phyloP scores from a whole-genome alignment of 1,284 basidiomycete species.

The Coriolopsis trogii region DNA sequence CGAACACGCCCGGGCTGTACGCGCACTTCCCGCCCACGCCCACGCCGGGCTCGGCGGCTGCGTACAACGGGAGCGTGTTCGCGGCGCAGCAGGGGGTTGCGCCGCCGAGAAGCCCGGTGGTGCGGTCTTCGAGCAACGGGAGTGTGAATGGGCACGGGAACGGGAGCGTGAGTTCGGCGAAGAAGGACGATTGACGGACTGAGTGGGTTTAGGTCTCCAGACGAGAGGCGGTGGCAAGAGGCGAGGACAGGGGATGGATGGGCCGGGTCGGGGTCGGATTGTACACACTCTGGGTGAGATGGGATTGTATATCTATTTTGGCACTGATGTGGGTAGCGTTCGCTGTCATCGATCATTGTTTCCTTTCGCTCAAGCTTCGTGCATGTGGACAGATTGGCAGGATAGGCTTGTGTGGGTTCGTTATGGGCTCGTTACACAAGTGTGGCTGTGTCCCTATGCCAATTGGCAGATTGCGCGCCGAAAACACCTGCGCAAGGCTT shows the following conservation, averaged over 20 bases:
- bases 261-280: not conserved
- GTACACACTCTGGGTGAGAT: no score
- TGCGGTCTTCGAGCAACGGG: constrained; percentile 23
- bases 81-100: constrained; percentile 29
- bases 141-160: constrained; percentile 6
- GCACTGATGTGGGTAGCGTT: not conserved
- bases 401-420: no score
- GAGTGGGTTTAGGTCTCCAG: not conserved
- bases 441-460: no score
- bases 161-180: constrained; percentile 24
- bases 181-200: constrained; percentile 47
- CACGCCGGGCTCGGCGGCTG: constrained; percentile 32
- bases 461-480: no score
- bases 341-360: not conserved
- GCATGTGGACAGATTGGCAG: no score
- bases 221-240: not conserved
- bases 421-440: no score
- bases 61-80: constrained; percentile 18
- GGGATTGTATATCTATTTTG: constrained; percentile 1
- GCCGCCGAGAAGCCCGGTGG: constrained; percentile 27
- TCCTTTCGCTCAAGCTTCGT: no score
- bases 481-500: no score
- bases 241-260: not conserved
- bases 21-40: constrained; percentile 44
- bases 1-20: constrained; percentile 32